phyloP scores from a whole-genome alignment of 73 alveolate genomes.

The Paramecium primaurelia region DNA sequence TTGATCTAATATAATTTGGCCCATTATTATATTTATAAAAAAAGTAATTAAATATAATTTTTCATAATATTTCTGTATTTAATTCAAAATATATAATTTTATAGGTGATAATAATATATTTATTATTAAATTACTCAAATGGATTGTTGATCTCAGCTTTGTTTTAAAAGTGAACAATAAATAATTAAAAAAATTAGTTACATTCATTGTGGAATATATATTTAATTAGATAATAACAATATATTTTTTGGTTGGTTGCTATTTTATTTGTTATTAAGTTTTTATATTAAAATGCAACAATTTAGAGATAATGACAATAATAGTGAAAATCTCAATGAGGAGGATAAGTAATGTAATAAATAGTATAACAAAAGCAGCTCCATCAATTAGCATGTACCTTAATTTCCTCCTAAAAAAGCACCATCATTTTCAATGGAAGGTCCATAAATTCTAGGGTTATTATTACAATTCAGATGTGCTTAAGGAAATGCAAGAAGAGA shows the following conservation, averaged over 20 bases:
- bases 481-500: slow-evolving; percentile 8
- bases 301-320: neutral
- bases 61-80: too few species aligned
- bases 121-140: neutral
- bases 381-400: slow-evolving; percentile 2
- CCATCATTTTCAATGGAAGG: slow-evolving; percentile 9
- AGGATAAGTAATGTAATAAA: slow-evolving; percentile 25
- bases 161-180: neutral
- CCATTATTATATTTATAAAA: too few species aligned
- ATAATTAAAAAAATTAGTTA: neutral
- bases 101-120: too few species aligned
- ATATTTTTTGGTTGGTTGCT: neutral
- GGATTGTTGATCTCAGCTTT: neutral
- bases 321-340: slow-evolving; percentile 25
- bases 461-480: neutral
- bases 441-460: neutral
- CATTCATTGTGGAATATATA: neutral
- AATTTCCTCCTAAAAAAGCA: slow-evolving; percentile 28
- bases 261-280: neutral
- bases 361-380: slow-evolving; percentile 6
- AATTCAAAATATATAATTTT: too few species aligned
- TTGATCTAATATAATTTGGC: too few species aligned
- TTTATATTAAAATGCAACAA: neutral
- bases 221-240: too few species aligned
- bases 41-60: too few species aligned